Evolutionary conservation across 2,329 filamentous ascomycete genomes (phyloP).

Genomic region (Sphaerulina vaccinii): DNA sequence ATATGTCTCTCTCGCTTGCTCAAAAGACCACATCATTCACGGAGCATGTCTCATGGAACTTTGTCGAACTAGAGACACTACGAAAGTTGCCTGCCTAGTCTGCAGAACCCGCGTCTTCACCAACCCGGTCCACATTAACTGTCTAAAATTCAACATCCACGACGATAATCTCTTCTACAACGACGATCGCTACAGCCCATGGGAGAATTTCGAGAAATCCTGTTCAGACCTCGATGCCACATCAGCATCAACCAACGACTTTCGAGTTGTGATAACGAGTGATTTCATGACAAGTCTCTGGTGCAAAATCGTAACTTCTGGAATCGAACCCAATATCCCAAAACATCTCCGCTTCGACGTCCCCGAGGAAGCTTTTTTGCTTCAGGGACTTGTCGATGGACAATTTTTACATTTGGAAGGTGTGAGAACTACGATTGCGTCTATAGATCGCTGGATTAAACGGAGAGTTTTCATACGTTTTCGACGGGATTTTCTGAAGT

Average conservation of each 20-base stretch:
- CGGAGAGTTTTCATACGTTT: slow-evolving; percentile 2
- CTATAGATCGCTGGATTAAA: slow-evolving; percentile 14
- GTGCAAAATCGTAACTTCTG: not conserved
- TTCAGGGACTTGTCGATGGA: not conserved
- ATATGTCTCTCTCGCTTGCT: slow-evolving; percentile 7
- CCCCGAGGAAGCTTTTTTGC: slow-evolving; percentile 2
- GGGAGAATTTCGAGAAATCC: slow-evolving; percentile 21
- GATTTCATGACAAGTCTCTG: slow-evolving; percentile 8
- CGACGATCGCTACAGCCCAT: slow-evolving; percentile 17
- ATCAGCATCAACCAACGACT: not conserved
- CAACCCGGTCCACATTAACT: not conserved
- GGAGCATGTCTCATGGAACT: not conserved
- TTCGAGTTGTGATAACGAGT: slow-evolving; percentile 2
- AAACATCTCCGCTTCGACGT: not conserved
- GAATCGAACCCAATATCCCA: slow-evolving; percentile 1
- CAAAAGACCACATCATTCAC: slow-evolving; percentile 5
- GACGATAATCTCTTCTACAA: slow-evolving; percentile 8
- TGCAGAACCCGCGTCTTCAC: slow-evolving; percentile 7
- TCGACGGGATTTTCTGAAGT: slow-evolving; percentile 1
- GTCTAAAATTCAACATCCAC: slow-evolving; percentile 6
- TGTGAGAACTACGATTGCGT: not conserved
- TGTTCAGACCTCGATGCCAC: slow-evolving; percentile 20
- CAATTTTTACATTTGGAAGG: slow-evolving; percentile 7
- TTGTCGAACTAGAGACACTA: not conserved
- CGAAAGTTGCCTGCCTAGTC: not conserved